A percentile compares a stretch with the other conserved stretches of the same genome.
These are phyloP conservation scores for Pseudocercospora vitis DNA, from an alignment of 2,329 filamentous ascomycete genomes.

Conservation along the genomic window DNA sequence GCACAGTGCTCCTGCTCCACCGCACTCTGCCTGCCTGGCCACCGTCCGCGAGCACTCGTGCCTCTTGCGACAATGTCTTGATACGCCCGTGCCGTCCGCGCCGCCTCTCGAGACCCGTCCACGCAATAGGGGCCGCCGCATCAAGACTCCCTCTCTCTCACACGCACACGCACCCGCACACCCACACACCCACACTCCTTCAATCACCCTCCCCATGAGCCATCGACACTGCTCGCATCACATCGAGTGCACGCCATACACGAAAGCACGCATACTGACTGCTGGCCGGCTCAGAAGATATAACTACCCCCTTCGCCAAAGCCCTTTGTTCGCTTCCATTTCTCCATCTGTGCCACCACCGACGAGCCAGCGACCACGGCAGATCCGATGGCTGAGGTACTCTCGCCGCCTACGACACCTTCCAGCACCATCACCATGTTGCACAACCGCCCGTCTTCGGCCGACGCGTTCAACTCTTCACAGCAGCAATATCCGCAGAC, in stretches of 20 bases:
- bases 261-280: slow-evolving; percentile 34
- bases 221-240: slow-evolving; percentile 19
- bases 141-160: slow-evolving; percentile 11
- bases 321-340: slow-evolving; percentile 20
- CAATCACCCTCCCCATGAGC: background rate
- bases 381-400: slow-evolving; percentile 46
- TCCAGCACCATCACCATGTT: slow-evolving; percentile 52
- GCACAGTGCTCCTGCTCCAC: too few species aligned
- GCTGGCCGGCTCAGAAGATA: slow-evolving; percentile 36
- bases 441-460: slow-evolving; percentile 45
- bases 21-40: too few species aligned
- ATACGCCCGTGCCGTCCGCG: background rate
- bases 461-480: slow-evolving; percentile 49
- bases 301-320: slow-evolving; percentile 28
- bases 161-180: slow-evolving; percentile 17
- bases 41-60: too few species aligned
- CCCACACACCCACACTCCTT: too few species aligned
- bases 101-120: slow-evolving; percentile 3
- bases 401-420: slow-evolving; percentile 49
- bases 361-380: slow-evolving; percentile 21
- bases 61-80: too few species aligned
- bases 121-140: slow-evolving; percentile 10
- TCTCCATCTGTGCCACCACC: slow-evolving; percentile 18
- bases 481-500: slow-evolving; percentile 39
- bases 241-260: slow-evolving; percentile 21